A percentile compares a stretch with the other conserved stretches of the same genome.
These are phyloP conservation scores for Dipteronia dyeriana DNA, from an alignment of 345 rosid species.

Conservation along the genomic window DNA sequence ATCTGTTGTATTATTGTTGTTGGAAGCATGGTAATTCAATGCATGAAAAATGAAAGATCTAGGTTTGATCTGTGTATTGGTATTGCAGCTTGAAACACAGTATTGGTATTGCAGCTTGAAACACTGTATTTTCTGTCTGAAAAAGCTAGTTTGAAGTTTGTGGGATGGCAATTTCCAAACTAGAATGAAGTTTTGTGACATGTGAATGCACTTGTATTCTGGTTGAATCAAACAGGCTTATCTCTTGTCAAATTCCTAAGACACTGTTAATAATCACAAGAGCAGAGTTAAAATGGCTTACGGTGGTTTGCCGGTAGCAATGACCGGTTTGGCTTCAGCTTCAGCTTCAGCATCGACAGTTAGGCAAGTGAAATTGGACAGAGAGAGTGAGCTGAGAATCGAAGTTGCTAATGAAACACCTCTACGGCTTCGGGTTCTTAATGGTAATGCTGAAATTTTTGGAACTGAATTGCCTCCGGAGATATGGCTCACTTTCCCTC, in stretches of 20 bases:
- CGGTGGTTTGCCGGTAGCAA: slow-evolving; percentile 4
- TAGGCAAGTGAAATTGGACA: slow-evolving; percentile 82
- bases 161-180: neutral
- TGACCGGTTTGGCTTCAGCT: slow-evolving; percentile 27
- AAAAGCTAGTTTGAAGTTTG: neutral
- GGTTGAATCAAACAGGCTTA: neutral
- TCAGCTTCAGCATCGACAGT: slow-evolving; percentile 34
- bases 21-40: neutral
- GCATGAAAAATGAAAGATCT: neutral
- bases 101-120: neutral
- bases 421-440: slow-evolving; percentile 70
- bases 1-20: neutral
- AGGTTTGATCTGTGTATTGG: too few relatives aligned
- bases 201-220: neutral
- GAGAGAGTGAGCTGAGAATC: slow-evolving; percentile 83
- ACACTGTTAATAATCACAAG: neutral
- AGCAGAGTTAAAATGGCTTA: slow-evolving; percentile 17
- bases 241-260: neutral
- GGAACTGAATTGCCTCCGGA: slow-evolving; percentile 89
- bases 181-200: neutral
- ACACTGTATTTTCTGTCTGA: neutral
- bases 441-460: slow-evolving; percentile 86
- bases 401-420: slow-evolving; percentile 78
- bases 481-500: slow-evolving; percentile 85
- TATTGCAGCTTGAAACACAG: neutral